These are phyloP conservation scores for Luvunga scandens DNA, from an alignment of 345 rosid species.

Conservation along the genomic window DNA sequence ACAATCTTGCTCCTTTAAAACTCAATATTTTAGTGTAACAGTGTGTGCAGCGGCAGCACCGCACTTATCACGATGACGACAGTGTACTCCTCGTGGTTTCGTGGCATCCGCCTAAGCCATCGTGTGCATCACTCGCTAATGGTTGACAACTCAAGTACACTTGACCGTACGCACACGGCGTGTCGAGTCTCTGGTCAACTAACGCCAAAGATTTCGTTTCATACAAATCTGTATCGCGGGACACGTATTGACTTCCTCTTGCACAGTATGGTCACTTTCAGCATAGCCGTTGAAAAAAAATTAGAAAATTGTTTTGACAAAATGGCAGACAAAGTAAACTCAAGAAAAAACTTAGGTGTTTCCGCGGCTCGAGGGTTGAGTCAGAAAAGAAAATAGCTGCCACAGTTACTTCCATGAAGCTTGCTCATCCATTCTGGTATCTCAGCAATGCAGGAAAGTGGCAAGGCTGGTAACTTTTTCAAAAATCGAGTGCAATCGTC, in stretches of 20 bases:
- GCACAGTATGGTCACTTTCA: neutral
- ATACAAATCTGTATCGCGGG: neutral
- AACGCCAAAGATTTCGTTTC: no score
- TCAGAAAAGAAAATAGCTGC: neutral
- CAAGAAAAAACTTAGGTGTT: conserved; percentile 24
- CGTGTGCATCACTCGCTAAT: neutral
- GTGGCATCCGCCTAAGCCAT: neutral
- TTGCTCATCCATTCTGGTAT: neutral
- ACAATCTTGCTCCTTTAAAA: neutral
- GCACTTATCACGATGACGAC: neutral
- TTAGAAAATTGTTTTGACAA: neutral
- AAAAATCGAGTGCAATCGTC: conserved; percentile 16
- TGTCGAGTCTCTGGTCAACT: conserved; percentile 10
- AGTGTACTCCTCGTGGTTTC: neutral
- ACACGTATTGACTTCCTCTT: neutral
- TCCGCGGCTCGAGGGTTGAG: conserved; percentile 4
- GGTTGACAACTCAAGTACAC: neutral
- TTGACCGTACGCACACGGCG: conserved; percentile 14
- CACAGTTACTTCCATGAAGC: conserved; percentile 24
- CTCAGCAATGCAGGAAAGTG: conserved; percentile 1
- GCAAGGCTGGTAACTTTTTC: conserved; percentile 2
- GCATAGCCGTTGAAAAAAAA: conserved; percentile 1
- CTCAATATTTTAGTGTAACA: no score
- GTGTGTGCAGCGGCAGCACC: neutral
- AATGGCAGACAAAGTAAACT: conserved; percentile 17